Evolutionary conservation across 139 green algal genomes (phyloP), one percentile per base, ranked within the genome.

Genomic region (Tetraselmis striata): DNA sequence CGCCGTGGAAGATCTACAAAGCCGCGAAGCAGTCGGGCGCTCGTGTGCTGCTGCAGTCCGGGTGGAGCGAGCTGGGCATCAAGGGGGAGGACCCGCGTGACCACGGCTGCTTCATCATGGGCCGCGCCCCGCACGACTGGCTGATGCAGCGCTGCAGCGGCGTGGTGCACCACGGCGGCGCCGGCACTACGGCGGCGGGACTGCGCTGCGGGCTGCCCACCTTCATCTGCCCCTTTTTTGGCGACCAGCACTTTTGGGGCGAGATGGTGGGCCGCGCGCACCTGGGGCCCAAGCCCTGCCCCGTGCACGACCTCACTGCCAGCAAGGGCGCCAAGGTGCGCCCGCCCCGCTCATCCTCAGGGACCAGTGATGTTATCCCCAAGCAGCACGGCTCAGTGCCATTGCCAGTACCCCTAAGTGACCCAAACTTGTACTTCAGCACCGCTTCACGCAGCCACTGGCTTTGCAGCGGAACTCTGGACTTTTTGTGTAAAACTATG

Each of bases 121-220:
- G 28, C 0, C 77, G 77, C 45, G 87, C 77, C 31, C 85, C 91
- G 0, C 91, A 95, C 77, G 85, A 91, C 78, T 94, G 91, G 91
- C 88, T 95, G 45, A 87, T 95, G 1, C 81, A 87, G 77, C 83
- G 83, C 30, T 91, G 87, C 79, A 83, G 32, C 1, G 89, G 86
- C 23, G 89, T 93, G 0, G 85, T 96, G 30, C 93, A 96, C 83
- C 93, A 96, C 31, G 93, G 93, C 0, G 93, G 93, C 0, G 92
- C 93, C n/a, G 92, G 92, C 59, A 95, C 91, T 58, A 92, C 88
- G 2, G 90, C 89, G 0, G 87, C 89, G 0, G 86, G 86, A 0
- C 83, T 94, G 29, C 82, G 87, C 30, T 88, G 89, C 0, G 91
- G 88, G 30, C 90, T 85, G n/a, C 92, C 92, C 28, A 94, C 90